phyloP scores from a whole-genome alignment of 805 yeast species.

The Cyberlindnera lachancei region DNA sequence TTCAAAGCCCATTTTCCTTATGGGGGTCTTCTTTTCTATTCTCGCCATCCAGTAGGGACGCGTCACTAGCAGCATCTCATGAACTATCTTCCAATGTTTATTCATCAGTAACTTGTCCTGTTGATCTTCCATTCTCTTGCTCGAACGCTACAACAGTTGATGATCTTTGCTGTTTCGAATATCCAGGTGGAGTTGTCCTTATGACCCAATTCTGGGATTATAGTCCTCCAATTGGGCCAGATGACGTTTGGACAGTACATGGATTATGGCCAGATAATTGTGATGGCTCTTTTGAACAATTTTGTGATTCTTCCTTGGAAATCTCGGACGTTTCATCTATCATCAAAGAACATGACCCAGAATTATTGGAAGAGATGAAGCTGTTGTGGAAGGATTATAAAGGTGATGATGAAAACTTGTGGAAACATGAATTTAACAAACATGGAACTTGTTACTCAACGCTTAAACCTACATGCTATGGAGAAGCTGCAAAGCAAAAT shows the following conservation, averaged over 20 bases:
- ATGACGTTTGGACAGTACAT: slow-evolving; percentile 68
- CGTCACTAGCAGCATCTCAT: too few species aligned
- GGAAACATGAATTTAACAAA: slow-evolving; percentile 92
- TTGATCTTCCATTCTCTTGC: slow-evolving; percentile 54
- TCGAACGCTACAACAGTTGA: slow-evolving; percentile 42
- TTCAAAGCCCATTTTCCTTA: neutral
- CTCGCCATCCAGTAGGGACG: too few species aligned
- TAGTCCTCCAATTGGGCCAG: slow-evolving; percentile 64
- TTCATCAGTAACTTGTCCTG: slow-evolving; percentile 40
- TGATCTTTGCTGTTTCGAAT: slow-evolving; percentile 78
- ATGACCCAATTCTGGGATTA: slow-evolving; percentile 95
- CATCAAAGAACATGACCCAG: slow-evolving; percentile 34
- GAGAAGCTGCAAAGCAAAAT: slow-evolving; percentile 16
- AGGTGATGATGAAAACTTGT: slow-evolving; percentile 60
- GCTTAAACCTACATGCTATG: slow-evolving; percentile 65
- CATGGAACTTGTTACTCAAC: slow-evolving; percentile 92
- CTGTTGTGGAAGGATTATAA: slow-evolving; percentile 66
- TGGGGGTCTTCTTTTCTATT: too few species aligned
- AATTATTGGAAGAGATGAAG: slow-evolving; percentile 50
- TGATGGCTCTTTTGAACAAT: slow-evolving; percentile 73
- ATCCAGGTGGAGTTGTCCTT: slow-evolving; percentile 75
- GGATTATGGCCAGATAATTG: slow-evolving; percentile 90
- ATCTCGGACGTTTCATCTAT: slow-evolving; percentile 43
- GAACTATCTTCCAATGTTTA: too few species aligned
- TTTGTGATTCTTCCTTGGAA: slow-evolving; percentile 57